Percentiles rank a stretch among this genome's conserved stretches.
phyloP scores from a whole-genome alignment of 23 red algal species.

The Pyropia haitanensis region DNA sequence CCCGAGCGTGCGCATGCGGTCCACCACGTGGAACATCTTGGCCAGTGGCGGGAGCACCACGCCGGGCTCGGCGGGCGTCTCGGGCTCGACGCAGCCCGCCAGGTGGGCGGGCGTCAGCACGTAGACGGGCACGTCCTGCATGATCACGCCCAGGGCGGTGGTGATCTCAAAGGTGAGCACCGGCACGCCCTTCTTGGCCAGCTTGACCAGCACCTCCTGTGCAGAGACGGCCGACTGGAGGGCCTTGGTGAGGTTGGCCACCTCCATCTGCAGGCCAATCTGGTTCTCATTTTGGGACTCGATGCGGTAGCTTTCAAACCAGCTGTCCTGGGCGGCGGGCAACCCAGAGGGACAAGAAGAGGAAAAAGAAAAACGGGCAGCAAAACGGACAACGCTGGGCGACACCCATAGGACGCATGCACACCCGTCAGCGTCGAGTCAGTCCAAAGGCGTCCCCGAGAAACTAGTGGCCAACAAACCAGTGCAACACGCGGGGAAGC shows the following conservation, averaged over 20 bases:
- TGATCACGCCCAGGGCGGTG: slow-evolving; percentile 51
- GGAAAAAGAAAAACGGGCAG: not conserved
- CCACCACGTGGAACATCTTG: slow-evolving; percentile 46
- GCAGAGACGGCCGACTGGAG: slow-evolving; percentile 62
- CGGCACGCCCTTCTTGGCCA: slow-evolving; percentile 68
- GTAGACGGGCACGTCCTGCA: slow-evolving; percentile 75
- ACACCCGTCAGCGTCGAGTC: no score
- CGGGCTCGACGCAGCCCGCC: slow-evolving; percentile 43
- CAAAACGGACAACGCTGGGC: not conserved
- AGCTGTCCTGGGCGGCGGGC: slow-evolving; percentile 1
- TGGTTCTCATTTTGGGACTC: slow-evolving; percentile 77
- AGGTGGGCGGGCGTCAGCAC: slow-evolving; percentile 57
- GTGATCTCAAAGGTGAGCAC: slow-evolving; percentile 80
- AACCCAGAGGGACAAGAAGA: not conserved
- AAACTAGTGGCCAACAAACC: no score
- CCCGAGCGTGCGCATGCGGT: slow-evolving; percentile 63
- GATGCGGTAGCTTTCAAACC: slow-evolving; percentile 79
- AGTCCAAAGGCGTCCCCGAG: no score
- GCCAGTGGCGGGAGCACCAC: slow-evolving; percentile 51
- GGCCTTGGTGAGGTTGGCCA: slow-evolving; percentile 52
- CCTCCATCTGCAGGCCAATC: slow-evolving; percentile 87
- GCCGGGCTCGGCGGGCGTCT: slow-evolving; percentile 22
- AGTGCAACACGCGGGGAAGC: no score
- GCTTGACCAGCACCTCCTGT: slow-evolving; percentile 56
- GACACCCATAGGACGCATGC: no score